Evolutionary conservation across 73 alveolate species (phyloP), one percentile per base, ranked within the genome.

Genomic region (Paramecium caudatum): DNA sequence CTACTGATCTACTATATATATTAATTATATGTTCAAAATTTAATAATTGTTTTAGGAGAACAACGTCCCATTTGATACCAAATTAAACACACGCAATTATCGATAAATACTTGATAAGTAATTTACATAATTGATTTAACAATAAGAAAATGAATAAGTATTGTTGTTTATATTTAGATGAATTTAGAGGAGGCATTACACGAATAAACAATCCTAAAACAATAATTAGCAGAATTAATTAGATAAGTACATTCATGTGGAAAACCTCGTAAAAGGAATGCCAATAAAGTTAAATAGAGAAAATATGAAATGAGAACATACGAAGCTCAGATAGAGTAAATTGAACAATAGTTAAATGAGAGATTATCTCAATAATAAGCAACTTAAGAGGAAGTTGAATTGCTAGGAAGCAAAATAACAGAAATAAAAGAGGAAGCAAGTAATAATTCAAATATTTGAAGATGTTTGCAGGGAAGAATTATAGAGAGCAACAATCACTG

Each of bases 371-470:
- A 74, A 0, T 34, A 37, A 16, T 41, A 74, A 68, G 8, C 43
- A 36, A 74, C 62, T 34, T 36, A 36, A 45, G 88, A 74, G 46
- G 88, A 74, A 41, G 88, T 74, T 39, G 88, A 74, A 74, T 43
- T 74, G 10, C 45, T 74, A 5, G 88, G 88, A 17, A 37, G 23
- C 16, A 74, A 74, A 45, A 74, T 74, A 15, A 45, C 12, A 7
- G 68, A 45, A 9, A 41, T 74, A 41, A 74, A 74, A 74, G 68
- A 43, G 43, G 88, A 74, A 17, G 39, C 88, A 37, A 45, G 88
- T 43, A 74, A 15, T 74, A 36, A 36, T 41, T 21, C 47, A 68
- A 34, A 68, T 68, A 25, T 68, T 68, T 34, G 50, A 68, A 68
- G 84, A 68, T 68, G 61, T 32, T 10, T 34, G 50, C 37, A 68